Percentiles rank a stretch among this genome's conserved stretches.
phyloP scores from a whole-genome alignment of 2,329 filamentous ascomycete genomes.

The Bipolaris oryzae region DNA sequence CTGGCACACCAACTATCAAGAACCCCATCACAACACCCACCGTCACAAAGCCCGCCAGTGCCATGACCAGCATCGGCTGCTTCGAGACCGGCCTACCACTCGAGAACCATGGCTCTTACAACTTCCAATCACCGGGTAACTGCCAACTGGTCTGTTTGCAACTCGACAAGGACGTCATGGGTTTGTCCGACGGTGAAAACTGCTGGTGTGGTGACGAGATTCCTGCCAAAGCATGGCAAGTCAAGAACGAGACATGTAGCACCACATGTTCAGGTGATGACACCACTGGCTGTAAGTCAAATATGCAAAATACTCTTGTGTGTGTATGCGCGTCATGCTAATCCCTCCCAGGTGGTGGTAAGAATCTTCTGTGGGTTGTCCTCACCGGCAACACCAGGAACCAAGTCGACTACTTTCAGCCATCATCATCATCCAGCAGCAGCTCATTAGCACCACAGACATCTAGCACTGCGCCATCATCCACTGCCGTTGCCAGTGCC shows the following conservation, averaged over 20 bases:
- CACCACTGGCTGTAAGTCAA: conserved; percentile 66
- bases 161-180: conserved; percentile 63
- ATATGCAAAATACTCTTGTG: neutral
- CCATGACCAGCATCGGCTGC: conserved; percentile 55
- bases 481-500: conserved; percentile 23
- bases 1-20: conserved; percentile 22
- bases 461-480: conserved; percentile 21
- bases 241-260: conserved; percentile 66
- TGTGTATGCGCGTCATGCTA: conserved; percentile 27
- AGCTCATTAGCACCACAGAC: conserved; percentile 25
- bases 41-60: conserved; percentile 31
- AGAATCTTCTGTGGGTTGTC: conserved; percentile 57
- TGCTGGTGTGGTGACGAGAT: conserved; percentile 78
- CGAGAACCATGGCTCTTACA: conserved; percentile 55
- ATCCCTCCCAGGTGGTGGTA: conserved; percentile 62
- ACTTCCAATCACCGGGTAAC: conserved; percentile 61
- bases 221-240: conserved; percentile 62
- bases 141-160: conserved; percentile 60
- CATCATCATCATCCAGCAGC: conserved; percentile 20
- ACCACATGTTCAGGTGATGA: conserved; percentile 65
- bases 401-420: conserved; percentile 43
- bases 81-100: conserved; percentile 57
- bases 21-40: conserved; percentile 42
- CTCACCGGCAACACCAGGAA: conserved; percentile 57
- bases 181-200: conserved; percentile 62